These are phyloP conservation scores for Cercospora sojina DNA, from an alignment of 2,329 filamentous ascomycete genomes.

Conservation along the genomic window DNA sequence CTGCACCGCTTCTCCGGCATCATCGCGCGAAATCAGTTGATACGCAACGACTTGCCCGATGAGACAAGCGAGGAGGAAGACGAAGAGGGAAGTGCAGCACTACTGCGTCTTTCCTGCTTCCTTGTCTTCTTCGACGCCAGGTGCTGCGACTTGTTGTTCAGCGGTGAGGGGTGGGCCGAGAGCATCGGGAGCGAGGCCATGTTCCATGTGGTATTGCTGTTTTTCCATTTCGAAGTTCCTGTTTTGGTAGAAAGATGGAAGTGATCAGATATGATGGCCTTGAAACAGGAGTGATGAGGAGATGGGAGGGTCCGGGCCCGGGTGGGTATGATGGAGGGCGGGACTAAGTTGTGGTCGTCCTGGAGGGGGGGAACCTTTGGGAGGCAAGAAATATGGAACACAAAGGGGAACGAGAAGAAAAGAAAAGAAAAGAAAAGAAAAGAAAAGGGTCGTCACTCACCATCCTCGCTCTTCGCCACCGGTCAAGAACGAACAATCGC, in stretches of 20 bases:
- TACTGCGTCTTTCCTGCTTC: conserved; percentile 9
- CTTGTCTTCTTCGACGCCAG: background rate
- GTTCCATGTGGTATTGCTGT: conserved; percentile 9
- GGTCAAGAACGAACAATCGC: conserved; percentile 79
- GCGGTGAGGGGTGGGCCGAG: conserved; percentile 8
- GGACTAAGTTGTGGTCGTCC: background rate
- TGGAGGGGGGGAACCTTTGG: background rate
- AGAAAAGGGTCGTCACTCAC: conserved; percentile 50
- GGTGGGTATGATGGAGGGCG: background rate
- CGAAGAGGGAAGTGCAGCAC: background rate
- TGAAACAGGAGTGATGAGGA: background rate
- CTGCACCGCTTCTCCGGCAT: background rate
- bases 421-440: background rate
- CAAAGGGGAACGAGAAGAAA: conserved; percentile 2
- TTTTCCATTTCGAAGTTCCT: conserved; percentile 39
- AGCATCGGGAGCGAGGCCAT: conserved; percentile 1
- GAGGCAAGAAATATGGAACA: background rate
- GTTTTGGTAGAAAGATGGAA: conserved; percentile 3
- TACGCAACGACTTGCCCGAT: background rate
- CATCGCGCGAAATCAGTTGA: background rate
- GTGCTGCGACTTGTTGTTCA: conserved; percentile 18
- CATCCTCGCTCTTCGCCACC: conserved; percentile 85
- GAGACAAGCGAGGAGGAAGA: background rate
- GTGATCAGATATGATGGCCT: conserved; percentile 7
- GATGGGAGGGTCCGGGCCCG: background rate